phyloP scores from a whole-genome alignment of 75 land plant genomes.

The Gnetum montanum region DNA sequence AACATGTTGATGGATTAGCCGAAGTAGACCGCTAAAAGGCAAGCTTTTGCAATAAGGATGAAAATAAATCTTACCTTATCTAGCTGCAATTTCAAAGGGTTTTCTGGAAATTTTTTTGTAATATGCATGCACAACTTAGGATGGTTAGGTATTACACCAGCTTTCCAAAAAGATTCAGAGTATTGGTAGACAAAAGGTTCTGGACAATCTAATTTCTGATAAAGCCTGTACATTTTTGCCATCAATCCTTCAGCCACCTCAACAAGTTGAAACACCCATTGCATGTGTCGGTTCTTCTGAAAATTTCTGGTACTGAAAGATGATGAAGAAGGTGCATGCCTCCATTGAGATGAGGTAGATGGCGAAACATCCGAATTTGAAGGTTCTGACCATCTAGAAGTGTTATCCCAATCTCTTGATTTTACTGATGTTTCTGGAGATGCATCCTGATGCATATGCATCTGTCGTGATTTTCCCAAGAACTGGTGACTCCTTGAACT shows the following conservation, averaged over 20 bases:
- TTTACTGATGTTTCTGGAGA: conserved; percentile 25
- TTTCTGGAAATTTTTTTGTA: conserved; percentile 90
- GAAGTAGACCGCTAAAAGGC: not conserved
- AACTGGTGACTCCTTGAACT: conserved; percentile 8
- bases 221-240: conserved; percentile 76
- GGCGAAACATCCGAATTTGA: conserved; percentile 27
- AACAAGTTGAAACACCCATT: conserved; percentile 73
- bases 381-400: conserved; percentile 56
- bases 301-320: conserved; percentile 26
- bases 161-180: conserved; percentile 85
- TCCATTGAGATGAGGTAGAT: conserved; percentile 25
- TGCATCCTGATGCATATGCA: conserved; percentile 17
- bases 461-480: conserved; percentile 31
- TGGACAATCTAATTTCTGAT: conserved; percentile 61
- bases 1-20: not conserved
- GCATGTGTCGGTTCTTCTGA: conserved; percentile 69
- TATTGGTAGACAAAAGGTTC: conserved; percentile 41
- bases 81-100: conserved; percentile 76
- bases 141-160: conserved; percentile 76
- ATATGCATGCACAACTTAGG: conserved; percentile 73
- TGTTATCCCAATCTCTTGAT: conserved; percentile 39
- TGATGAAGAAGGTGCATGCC: conserved; percentile 17
- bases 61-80: conserved; percentile 53
- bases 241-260: conserved; percentile 81
- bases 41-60: not conserved